Evolutionary conservation across 176 grass and related monocot genomes (phyloP), one percentile per base, ranked within the genome.

Genomic region (Areca catechu): DNA sequence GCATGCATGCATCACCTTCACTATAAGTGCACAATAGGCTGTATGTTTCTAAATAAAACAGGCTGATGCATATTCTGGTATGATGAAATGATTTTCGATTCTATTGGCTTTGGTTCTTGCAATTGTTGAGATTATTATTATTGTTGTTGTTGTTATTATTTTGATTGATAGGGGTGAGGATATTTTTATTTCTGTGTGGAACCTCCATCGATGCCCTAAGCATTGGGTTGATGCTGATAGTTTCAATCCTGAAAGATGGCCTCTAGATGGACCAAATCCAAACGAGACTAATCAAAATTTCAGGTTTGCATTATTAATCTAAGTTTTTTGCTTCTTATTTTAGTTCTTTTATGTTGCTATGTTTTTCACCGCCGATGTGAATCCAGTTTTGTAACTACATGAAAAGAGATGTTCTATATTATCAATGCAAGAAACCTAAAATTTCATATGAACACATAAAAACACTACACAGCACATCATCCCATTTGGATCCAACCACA

Each of bases 221-320:
- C 78, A 82, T 69, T 97, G 92, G 92, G 82, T 70, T 43, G 83
- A 85, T 70, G 77, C 86, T 63, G 92, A 97, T 62, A 85, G 83
- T 82, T 97, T 97, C 63, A 97, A 88, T 71, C 92, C 92, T 70
- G 92, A 82, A 56, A 97, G 92, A 50, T 97, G 86, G 92, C 81
- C 92, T 80, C 64, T 97, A 71, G 92, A 97, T 12, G 86, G 80
- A 59, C 86, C 92, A 20, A 91, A 88, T 77, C 92, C 92, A 70
- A 97, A 91, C 49, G 92, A 97, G 79, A 91, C 29, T 61, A 97
- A 97, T 80, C 92, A 97, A 68, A 91, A 85, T 80, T 97, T 91
- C 75, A 97, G 92, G 92, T 97, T 66, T 49, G 37, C 49, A 55
- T 57, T 51, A 67, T 69, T n/a, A 68, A 63, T 34, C 10, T 17